Evolutionary conservation across 164 flowering plant genomes (phyloP), one percentile per base, ranked within the genome.

Genomic region (Amborella trichopoda): DNA sequence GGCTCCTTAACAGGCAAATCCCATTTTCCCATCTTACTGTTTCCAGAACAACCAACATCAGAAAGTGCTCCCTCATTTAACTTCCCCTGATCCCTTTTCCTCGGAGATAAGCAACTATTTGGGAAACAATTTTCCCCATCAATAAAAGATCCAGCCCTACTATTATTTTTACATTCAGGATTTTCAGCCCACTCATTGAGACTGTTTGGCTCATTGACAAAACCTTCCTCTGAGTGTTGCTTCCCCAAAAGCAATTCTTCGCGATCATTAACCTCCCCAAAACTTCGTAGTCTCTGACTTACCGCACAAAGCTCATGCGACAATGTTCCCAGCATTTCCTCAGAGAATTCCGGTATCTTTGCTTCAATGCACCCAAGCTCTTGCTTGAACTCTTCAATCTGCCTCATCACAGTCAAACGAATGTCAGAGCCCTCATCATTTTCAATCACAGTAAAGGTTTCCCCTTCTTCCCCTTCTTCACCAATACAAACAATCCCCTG

Each of bases 401-500:
- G 41, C 41, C 19, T 37, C 41, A 3, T n/a, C 16, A 37, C 41
- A 6, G n/a, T 37, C 41, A 37, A 37, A 6, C 14, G 8, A 2
- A 8, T 37, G 19, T 1, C 1, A 2, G 13, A 18, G n/a, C 19
- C 41, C 41, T 8, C 41, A 6, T 37, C 19, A 37, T n/a, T 5
- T n/a, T n/a, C n/a, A 14, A 21, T n/a, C 41, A n/a, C 41, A 37
- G 41, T 6, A 5, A n/a, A 37, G n/a, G 19, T n/a, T 21, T 8
- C 41, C 10, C 41, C 41, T n/a, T 37, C 41, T 8, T 18, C 41
- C 41, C 17, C 41, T 37, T 37, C 41, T n/a, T 8, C n/a, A 8
- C n/a, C 41, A 18, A 37, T 37, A 14, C 41, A 37, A n/a, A 37
- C 41, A 37, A 37, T 37, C 77, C 85, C 52, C 70, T 79, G 28